A percentile compares a stretch with the other conserved stretches of the same genome.
phyloP scores from a whole-genome alignment of 1,284 basidiomycete species.

The Cystobasidium sp. region DNA sequence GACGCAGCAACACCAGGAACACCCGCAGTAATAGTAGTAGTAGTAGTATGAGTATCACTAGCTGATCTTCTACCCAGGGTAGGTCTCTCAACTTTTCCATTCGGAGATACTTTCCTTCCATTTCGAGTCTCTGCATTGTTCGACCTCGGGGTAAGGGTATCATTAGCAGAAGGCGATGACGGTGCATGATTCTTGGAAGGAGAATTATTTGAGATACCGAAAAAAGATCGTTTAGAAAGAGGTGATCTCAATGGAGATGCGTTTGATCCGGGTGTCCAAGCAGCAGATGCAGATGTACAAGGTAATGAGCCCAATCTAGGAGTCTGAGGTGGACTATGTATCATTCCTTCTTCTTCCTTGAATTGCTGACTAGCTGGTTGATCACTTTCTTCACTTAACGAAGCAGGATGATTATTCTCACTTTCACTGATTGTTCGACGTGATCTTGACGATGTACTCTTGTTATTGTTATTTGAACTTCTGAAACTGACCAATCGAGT shows the following conservation, averaged over 20 bases:
- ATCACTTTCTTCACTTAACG: too few species aligned
- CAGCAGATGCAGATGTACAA: conserved; percentile 8
- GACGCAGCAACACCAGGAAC: background rate
- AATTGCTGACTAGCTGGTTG: too few species aligned
- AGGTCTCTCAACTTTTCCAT: background rate
- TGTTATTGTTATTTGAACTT: background rate
- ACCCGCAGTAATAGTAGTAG: background rate
- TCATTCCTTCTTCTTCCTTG: background rate
- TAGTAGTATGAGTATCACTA: background rate
- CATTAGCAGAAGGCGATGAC: too few species aligned
- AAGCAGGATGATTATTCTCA: background rate
- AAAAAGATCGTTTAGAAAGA: conserved; percentile 6
- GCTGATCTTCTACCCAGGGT: background rate
- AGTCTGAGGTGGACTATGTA: conserved; percentile 20
- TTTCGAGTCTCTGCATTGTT: background rate
- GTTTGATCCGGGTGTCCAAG: background rate
- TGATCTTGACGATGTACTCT: background rate
- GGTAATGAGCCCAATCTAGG: background rate
- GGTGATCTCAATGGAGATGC: conserved; percentile 4
- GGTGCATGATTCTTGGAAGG: background rate
- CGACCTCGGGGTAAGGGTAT: too few species aligned
- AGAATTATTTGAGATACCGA: background rate
- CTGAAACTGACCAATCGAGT: conserved; percentile 16
- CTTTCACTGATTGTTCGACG: conserved; percentile 9
- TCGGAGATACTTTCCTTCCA: background rate